These are phyloP conservation scores for Cystofilobasidium bisporidii DNA, from an alignment of 768 basidiomycete species.

Conservation along the genomic window DNA sequence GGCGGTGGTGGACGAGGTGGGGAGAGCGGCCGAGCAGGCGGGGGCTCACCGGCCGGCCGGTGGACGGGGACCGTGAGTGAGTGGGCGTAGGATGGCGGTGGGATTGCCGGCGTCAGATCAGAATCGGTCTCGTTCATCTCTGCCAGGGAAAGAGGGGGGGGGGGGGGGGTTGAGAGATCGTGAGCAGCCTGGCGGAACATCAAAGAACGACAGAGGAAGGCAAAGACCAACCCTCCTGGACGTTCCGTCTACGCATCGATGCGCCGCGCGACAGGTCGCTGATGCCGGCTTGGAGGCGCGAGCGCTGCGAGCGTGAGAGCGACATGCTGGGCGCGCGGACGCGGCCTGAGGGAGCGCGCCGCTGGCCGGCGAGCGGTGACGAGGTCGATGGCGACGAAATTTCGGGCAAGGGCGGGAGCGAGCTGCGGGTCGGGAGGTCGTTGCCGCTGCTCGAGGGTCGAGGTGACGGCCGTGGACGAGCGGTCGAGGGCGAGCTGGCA, in stretches of 20 bases:
- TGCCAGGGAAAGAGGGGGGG: too few species aligned
- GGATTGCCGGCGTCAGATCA: not conserved
- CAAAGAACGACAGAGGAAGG: too few species aligned
- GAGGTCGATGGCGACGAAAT: not conserved
- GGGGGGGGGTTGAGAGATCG: too few species aligned
- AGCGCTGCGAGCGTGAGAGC: not conserved
- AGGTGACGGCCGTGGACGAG: too few species aligned
- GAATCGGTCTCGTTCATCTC: not conserved
- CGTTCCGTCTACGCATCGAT: not conserved
- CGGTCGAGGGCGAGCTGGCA: too few species aligned
- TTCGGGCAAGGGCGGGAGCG: not conserved
- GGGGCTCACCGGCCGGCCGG: not conserved
- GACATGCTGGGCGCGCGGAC: not conserved
- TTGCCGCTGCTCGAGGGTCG: too few species aligned
- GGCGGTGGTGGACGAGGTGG: not conserved
- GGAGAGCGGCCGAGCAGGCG: not conserved
- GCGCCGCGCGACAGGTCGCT: not conserved
- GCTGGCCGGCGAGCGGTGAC: not conserved
- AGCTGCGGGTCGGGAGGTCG: not conserved
- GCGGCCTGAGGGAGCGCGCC: not conserved
- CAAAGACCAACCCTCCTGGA: not conserved
- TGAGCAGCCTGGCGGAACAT: too few species aligned
- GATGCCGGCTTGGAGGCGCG: not conserved
- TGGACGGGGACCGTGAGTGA: not conserved
- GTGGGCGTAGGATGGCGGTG: not conserved